These are phyloP conservation scores for Mucor mucedo DNA, from an alignment of 371 early-diverging fungal species.

Conservation along the genomic window DNA sequence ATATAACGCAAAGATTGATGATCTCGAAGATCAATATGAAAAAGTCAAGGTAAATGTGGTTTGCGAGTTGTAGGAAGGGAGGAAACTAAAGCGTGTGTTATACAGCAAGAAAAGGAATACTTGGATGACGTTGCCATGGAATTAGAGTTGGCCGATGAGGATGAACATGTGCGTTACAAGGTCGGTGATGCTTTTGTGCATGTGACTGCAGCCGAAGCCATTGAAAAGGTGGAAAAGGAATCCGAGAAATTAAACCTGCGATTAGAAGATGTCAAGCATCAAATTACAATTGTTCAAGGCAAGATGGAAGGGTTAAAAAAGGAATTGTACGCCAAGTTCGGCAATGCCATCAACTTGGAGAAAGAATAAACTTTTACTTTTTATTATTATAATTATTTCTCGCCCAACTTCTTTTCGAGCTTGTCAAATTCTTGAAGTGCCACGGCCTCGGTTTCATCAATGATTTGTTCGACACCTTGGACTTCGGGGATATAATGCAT, in stretches of 20 bases:
- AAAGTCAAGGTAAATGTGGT: conserved; percentile 71
- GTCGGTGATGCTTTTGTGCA: conserved; percentile 91
- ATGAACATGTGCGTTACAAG: conserved; percentile 82
- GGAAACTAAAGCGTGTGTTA: background rate
- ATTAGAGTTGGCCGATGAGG: conserved; percentile 92
- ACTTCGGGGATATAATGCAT: conserved; percentile 98
- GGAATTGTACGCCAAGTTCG: conserved; percentile 89
- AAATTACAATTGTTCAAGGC: conserved; percentile 70
- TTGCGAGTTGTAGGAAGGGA: too few species aligned
- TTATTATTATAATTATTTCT: conserved; percentile 26
- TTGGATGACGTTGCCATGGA: conserved; percentile 91
- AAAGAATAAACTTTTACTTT: conserved; percentile 56
- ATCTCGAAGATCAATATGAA: conserved; percentile 80
- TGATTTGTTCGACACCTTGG: conserved; percentile 88
- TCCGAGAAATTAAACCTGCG: conserved; percentile 59
- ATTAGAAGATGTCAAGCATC: conserved; percentile 65
- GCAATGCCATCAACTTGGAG: conserved; percentile 93
- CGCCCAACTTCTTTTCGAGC: conserved; percentile 46
- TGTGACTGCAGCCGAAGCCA: conserved; percentile 74
- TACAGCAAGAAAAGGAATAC: conserved; percentile 85
- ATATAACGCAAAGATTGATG: conserved; percentile 78
- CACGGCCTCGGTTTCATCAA: conserved; percentile 55
- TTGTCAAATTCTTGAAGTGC: conserved; percentile 58
- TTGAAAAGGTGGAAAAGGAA: conserved; percentile 73
- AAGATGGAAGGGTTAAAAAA: conserved; percentile 89